Conservation (phyloP, 495 filamentous ascomycete genomes). For the Penicillium pancosmium region DNA sequence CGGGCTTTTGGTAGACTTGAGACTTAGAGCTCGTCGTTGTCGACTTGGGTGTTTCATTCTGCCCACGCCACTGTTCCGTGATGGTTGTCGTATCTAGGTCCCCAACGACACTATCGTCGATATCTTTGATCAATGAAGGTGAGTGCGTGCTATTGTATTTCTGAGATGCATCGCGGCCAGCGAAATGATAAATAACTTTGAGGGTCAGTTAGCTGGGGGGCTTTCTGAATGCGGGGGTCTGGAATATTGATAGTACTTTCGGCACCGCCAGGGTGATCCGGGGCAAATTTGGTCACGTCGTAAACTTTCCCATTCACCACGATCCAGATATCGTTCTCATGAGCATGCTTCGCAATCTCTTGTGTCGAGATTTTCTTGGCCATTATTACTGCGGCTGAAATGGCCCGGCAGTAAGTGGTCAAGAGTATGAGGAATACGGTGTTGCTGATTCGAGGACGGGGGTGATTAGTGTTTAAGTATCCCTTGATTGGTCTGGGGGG, state of each 20-base stretch:
- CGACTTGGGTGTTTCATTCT: neutral
- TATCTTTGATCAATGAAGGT: constrained; percentile 11
- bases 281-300: constrained; percentile 16
- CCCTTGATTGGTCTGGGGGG: neutral
- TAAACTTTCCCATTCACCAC: constrained; percentile 16
- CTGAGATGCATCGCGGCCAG: constrained; percentile 10
- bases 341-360: constrained; percentile 11
- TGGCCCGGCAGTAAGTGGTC: neutral
- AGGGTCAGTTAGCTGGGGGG: neutral
- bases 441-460: neutral
- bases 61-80: constrained; percentile 5
- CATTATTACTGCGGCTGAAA: neutral
- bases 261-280: constrained; percentile 10
- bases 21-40: neutral
- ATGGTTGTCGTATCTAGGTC: constrained; percentile 9
- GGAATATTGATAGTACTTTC: constrained; percentile 1
- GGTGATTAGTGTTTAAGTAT: neutral
- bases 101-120: constrained; percentile 7
- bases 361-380: constrained; percentile 27
- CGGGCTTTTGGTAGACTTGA: neutral
- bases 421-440: neutral
- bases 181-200: constrained; percentile 13
- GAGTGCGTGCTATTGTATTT: constrained; percentile 15
- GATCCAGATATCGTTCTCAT: constrained; percentile 21
- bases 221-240: neutral